Evolutionary conservation across 164 flowering plant genomes (phyloP).

Genomic region (Platanus orientalis): DNA sequence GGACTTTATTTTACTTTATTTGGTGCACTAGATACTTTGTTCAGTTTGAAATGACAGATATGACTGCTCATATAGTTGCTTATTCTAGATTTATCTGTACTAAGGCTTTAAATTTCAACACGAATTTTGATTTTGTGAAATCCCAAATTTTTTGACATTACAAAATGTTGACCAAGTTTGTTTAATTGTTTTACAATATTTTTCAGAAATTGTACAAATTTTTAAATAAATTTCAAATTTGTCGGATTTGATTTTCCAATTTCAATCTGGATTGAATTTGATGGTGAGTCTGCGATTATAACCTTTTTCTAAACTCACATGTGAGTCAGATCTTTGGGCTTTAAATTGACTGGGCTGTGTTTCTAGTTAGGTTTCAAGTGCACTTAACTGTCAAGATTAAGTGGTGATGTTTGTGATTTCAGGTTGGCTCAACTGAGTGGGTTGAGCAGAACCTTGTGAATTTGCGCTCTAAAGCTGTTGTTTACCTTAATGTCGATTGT

Average conservation of each 20-base stretch:
- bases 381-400: not conserved
- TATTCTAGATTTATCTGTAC: no score
- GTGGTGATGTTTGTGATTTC: conserved; percentile 12
- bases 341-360: not conserved
- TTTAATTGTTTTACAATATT: no score
- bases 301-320: no score
- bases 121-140: no score
- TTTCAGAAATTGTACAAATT: no score
- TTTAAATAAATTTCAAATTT: no score
- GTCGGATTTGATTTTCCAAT: no score
- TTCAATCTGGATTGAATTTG: no score
- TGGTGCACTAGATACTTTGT: not conserved
- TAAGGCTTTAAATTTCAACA: no score
- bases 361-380: not conserved
- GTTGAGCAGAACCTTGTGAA: conserved; percentile 79
- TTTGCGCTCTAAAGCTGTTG: conserved; percentile 73
- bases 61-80: not conserved
- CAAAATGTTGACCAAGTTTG: no score
- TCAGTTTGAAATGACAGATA: not conserved
- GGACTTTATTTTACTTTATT: not conserved
- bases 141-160: no score
- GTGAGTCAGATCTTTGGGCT: not conserved
- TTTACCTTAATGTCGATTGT: conserved; percentile 95
- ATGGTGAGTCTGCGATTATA: no score
- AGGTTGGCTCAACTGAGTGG: conserved; percentile 99